These are phyloP conservation scores for Acmispon strigosus DNA, from an alignment of 306 rosid genomes.

Conservation along the genomic window DNA sequence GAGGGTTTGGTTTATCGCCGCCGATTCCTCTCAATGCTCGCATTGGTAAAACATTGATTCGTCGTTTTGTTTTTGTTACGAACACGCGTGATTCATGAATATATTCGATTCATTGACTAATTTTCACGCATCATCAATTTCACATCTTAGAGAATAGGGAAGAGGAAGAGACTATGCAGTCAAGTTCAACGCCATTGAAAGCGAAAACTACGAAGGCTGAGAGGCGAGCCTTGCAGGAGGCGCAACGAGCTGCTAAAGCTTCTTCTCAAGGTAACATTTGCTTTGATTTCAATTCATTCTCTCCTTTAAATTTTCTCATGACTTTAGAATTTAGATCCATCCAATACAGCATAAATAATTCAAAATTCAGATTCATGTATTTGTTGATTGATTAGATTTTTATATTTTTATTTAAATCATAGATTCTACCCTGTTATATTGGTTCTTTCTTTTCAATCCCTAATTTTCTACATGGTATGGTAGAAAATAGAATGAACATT, in stretches of 20 bases:
- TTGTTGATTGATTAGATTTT: not conserved
- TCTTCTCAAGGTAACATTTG: conserved; percentile 39
- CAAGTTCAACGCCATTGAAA: conserved; percentile 38
- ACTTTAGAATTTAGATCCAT: too few species aligned
- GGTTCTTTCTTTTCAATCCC: not conserved
- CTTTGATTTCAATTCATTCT: not conserved
- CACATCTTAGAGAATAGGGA: conserved; percentile 32
- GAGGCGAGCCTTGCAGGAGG: conserved; percentile 81
- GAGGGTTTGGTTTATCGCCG: not conserved
- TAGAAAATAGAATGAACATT: not conserved
- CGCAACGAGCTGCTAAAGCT: conserved; percentile 75
- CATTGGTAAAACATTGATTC: not conserved
- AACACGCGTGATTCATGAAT: not conserved
- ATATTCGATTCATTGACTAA: not conserved
- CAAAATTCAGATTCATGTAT: not conserved
- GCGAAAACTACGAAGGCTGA: conserved; percentile 61
- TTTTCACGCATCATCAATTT: not conserved
- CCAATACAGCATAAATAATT: not conserved
- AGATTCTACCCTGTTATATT: not conserved
- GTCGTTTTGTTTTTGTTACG: not conserved
- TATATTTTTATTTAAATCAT: not conserved
- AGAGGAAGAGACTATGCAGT: not conserved
- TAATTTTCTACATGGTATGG: not conserved
- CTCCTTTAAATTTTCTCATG: not conserved
- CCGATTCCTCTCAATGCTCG: not conserved